Conservation (phyloP, 1,139 yeast genomes). For the Pneumocystis oryctolagi region DNA sequence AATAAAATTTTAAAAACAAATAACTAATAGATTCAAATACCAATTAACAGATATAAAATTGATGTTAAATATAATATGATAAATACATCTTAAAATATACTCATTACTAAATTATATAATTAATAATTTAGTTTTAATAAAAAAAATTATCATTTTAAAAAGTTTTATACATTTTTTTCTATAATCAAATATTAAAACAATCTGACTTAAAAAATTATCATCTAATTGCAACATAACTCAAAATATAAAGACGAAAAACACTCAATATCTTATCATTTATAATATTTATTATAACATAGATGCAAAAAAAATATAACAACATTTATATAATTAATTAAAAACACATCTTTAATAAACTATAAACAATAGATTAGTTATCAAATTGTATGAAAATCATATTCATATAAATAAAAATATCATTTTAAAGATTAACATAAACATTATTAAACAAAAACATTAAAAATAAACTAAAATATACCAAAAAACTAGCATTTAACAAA, state of each 20-base stretch:
- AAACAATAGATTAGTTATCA: slow-evolving; percentile 7
- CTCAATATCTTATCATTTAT: background rate
- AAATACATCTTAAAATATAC: too few relatives aligned
- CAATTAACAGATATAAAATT: too few relatives aligned
- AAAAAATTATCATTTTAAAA: too few relatives aligned
- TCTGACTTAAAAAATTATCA: too few relatives aligned
- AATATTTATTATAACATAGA: too few relatives aligned
- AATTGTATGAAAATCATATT: slow-evolving; percentile 10
- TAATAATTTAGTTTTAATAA: too few relatives aligned
- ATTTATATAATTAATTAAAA: background rate
- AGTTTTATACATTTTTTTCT: too few relatives aligned
- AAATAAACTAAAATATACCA: background rate
- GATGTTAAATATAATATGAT: too few relatives aligned
- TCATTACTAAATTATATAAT: too few relatives aligned
- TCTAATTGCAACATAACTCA: background rate
- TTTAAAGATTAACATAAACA: background rate
- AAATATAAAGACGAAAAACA: background rate
- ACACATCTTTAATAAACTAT: slow-evolving; percentile 1
- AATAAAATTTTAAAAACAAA: too few relatives aligned
- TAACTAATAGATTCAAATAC: too few relatives aligned
- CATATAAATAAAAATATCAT: slow-evolving; percentile 3
- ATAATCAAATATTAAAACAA: too few relatives aligned
- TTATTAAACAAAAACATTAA: background rate
- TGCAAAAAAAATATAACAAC: background rate
- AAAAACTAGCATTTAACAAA: background rate